These are phyloP conservation scores for Pelargonium australe DNA, from an alignment of 441 rosid genomes.

Conservation along the genomic window DNA sequence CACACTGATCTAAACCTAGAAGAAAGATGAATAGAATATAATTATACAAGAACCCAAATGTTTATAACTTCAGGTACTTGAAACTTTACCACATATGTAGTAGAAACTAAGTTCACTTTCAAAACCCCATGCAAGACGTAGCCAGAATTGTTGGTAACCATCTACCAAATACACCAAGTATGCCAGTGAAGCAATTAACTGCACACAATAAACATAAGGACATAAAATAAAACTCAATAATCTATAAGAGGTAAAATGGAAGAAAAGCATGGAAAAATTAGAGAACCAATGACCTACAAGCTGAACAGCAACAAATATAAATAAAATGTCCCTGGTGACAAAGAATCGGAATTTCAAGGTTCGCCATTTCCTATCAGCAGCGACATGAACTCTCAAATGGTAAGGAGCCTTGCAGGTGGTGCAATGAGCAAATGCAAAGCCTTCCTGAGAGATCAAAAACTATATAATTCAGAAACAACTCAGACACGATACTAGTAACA, in stretches of 20 bases:
- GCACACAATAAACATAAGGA: conserved; percentile 21
- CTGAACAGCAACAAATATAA: conserved; percentile 89
- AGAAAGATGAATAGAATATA: conserved; percentile 13
- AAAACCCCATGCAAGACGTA: conserved; percentile 88
- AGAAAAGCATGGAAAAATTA: not conserved
- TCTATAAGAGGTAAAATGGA: not conserved
- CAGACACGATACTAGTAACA: not conserved
- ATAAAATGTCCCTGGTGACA: conserved; percentile 91
- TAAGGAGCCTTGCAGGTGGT: conserved; percentile 98
- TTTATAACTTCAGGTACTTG: conserved; percentile 19
- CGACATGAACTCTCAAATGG: conserved; percentile 92
- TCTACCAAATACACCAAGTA: conserved; percentile 82
- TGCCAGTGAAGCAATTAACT: conserved; percentile 90
- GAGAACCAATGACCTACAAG: conserved; percentile 47
- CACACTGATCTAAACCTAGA: not conserved
- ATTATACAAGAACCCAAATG: conserved; percentile 9
- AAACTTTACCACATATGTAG: conserved; percentile 84
- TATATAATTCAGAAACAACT: conserved; percentile 7
- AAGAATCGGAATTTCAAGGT: conserved; percentile 93
- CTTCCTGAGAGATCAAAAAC: conserved; percentile 55
- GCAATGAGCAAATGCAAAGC: conserved; percentile 98
- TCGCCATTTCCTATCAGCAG: conserved; percentile 95
- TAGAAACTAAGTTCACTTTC: conserved; percentile 83
- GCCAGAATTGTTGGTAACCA: conserved; percentile 70
- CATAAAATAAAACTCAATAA: not conserved